A percentile compares a stretch with the other conserved stretches of the same genome.
Conservation (phyloP, 2,329 filamentous ascomycete genomes). For the Amauroascus niger region DNA sequence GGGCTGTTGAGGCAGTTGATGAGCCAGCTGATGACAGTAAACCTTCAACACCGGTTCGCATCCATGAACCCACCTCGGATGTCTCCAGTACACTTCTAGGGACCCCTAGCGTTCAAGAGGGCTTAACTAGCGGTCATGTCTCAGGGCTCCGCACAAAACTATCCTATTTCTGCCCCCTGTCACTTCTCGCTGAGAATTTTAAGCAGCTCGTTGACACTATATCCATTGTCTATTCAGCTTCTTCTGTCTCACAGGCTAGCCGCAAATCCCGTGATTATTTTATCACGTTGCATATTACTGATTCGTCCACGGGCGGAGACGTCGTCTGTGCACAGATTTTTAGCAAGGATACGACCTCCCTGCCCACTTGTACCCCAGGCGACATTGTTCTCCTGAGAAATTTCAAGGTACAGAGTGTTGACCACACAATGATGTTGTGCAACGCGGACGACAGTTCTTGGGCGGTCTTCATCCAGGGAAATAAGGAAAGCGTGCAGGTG, state of each 20-base stretch:
- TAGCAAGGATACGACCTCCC: constrained; percentile 30
- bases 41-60: background rate
- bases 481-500: constrained; percentile 24
- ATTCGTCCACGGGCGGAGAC: constrained; percentile 35
- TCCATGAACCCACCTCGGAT: background rate
- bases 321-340: constrained; percentile 36
- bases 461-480: constrained; percentile 34
- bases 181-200: constrained; percentile 36
- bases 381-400: constrained; percentile 39
- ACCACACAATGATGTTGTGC: constrained; percentile 34
- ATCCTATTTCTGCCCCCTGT: constrained; percentile 38
- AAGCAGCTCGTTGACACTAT: constrained; percentile 35
- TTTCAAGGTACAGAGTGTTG: constrained; percentile 37
- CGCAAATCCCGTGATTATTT: constrained; percentile 35
- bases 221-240: constrained; percentile 31
- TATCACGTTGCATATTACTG: constrained; percentile 36
- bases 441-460: constrained; percentile 38
- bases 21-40: background rate
- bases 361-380: constrained; percentile 33
- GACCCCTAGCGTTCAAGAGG: constrained; percentile 6
- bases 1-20: background rate
- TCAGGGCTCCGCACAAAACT: constrained; percentile 33
- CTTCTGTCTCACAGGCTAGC: constrained; percentile 26
- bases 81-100: background rate
- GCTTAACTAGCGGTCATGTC: constrained; percentile 23